Evolutionary conservation across 192 early-diverging fungal genomes (phyloP).

Genomic region (Coemansia aciculifera): DNA sequence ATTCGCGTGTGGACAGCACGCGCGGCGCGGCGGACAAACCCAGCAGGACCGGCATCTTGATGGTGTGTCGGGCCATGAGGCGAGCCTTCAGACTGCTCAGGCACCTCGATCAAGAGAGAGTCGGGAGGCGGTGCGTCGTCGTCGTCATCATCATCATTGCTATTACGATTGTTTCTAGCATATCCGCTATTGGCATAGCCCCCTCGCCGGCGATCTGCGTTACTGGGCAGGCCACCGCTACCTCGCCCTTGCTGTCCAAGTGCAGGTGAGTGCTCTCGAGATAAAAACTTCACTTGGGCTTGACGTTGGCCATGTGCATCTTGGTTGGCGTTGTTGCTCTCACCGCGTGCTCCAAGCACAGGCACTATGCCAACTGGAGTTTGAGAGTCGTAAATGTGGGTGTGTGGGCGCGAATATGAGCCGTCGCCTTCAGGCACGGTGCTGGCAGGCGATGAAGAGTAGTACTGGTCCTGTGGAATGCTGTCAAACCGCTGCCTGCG

Average conservation of each 20-base stretch:
- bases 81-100: background rate
- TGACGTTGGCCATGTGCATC: background rate
- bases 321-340: background rate
- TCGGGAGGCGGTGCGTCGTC: constrained; percentile 39
- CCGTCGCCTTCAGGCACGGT: constrained; percentile 19
- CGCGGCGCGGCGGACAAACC: constrained; percentile 48
- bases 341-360: constrained; percentile 13
- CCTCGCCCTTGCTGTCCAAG: background rate
- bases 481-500: constrained; percentile 36
- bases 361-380: constrained; percentile 4
- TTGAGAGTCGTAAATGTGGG: constrained; percentile 27
- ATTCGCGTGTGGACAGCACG: constrained; percentile 43
- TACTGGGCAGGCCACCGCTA: background rate
- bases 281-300: background rate
- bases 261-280: constrained; percentile 1
- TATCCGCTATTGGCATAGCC: background rate
- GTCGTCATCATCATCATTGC: background rate
- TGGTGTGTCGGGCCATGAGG: constrained; percentile 5
- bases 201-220: background rate
- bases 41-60: constrained; percentile 9
- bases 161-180: background rate
- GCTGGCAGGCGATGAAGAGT: constrained; percentile 19
- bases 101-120: constrained; percentile 43
- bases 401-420: constrained; percentile 8
- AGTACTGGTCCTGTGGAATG: constrained; percentile 8